Evolutionary conservation across 2,329 filamentous ascomycete genomes (phyloP).

Genomic region (Trichoderma atrobrunneum): DNA sequence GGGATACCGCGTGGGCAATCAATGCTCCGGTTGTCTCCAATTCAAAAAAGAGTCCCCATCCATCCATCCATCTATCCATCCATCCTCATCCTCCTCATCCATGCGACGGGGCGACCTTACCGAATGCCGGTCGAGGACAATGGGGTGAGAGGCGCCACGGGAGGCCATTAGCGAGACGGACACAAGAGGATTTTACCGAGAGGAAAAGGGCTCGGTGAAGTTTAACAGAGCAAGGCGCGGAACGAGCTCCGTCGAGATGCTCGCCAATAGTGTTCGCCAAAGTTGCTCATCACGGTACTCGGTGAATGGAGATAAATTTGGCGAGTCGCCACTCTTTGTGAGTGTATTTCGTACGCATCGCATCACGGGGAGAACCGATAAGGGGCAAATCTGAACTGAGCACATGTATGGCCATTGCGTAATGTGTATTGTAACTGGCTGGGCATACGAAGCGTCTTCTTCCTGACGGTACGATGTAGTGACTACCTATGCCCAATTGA

Average conservation of each 20-base stretch:
- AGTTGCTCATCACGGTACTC: not conserved
- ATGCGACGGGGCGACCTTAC: constrained; percentile 4
- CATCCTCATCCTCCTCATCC: not conserved
- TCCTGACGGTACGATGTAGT: not conserved
- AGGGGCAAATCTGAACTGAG: not conserved
- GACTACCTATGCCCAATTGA: not conserved
- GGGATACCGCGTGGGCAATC: not conserved
- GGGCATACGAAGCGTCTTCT: not conserved
- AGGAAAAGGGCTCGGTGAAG: not conserved
- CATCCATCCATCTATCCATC: not conserved
- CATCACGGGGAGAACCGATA: not conserved
- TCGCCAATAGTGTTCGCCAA: not conserved
- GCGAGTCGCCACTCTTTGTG: not conserved
- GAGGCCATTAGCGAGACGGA: not conserved
- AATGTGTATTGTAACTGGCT: not conserved
- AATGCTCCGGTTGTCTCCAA: not conserved
- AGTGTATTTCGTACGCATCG: not conserved
- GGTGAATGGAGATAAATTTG: not conserved
- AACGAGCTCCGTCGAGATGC: not conserved
- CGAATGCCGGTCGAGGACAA: not conserved
- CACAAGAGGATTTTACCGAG: not conserved
- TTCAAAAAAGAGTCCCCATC: not conserved
- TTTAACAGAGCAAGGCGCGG: not conserved
- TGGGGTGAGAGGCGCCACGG: not conserved
- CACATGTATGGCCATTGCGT: not conserved